Evolutionary conservation across 306 rosid genomes (phyloP), one percentile per base, ranked within the genome.

Genomic region (Prunus mongolica): DNA sequence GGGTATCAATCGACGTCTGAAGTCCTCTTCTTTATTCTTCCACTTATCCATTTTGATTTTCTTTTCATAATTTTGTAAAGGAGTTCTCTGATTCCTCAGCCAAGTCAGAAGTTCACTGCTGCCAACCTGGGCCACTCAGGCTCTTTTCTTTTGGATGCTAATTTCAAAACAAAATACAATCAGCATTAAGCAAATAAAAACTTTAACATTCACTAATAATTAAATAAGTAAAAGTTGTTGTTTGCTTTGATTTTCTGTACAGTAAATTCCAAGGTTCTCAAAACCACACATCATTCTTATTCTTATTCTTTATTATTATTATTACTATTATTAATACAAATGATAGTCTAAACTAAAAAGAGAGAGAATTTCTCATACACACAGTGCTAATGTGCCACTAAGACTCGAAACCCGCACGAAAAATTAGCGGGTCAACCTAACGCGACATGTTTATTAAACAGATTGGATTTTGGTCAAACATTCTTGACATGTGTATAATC

Each of bases 81-180:
- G 34, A 4, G 78, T 15, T 24, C n/a, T 67, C 25, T 56, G 71
- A 77, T 81, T 81, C 82, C 80, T 75, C 56, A 34, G 78, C 87
- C 84, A 80, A 63, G 85, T 73, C 80, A 84, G 55, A 80, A 64
- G 69, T 41, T 73, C 77, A 77, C 78, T 67, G 28, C 65, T 80
- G 83, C 87, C 89, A 80, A 86, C 87, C 81, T 75, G 82, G 57
- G 54, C 76, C 76, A 67, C 74, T 65, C 68, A 75, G 77, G 79
- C 73, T 81, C 82, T 72, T 70, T 60, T 34, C 41, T 34, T 34
- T 30, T 38, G 15, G 12, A 10, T 4, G 7, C 56, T 4, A 58
- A 58, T 58, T 58, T 58, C 6, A 24, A 9, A 22, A 4, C 9
- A 13, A 25, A 25, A 15, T 51, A 52, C n/a, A 69, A 46, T 28